phyloP scores from a whole-genome alignment of 495 filamentous ascomycete species.

The Tetracladium setigerum region DNA sequence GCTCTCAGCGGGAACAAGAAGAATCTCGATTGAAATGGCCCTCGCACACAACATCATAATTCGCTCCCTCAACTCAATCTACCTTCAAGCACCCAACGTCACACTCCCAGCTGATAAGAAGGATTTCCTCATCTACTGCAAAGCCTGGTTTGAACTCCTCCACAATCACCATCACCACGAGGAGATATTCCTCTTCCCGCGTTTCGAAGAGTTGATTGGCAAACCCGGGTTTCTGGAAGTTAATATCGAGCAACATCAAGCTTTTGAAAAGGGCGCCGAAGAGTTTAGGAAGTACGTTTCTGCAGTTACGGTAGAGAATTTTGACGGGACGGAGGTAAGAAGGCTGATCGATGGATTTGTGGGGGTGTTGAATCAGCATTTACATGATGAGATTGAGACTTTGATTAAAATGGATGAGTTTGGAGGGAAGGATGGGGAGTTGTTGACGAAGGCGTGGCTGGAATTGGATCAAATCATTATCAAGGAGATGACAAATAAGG shows the following conservation, averaged over 20 bases:
- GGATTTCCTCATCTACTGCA: constrained; percentile 8
- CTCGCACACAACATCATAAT: constrained; percentile 39
- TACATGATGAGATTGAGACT: constrained; percentile 28
- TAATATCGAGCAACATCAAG: constrained; percentile 31
- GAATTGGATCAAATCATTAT: constrained; percentile 40
- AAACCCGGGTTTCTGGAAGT: constrained; percentile 28
- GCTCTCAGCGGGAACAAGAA: constrained; percentile 20
- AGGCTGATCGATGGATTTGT: constrained; percentile 31
- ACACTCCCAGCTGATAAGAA: not conserved
- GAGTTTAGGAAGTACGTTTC: constrained; percentile 25
- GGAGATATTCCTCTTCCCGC: constrained; percentile 29
- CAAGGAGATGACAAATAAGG: not conserved
- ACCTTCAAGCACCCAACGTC: constrained; percentile 35
- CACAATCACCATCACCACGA: constrained; percentile 30
- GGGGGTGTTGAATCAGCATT: constrained; percentile 23
- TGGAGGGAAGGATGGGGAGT: constrained; percentile 12
- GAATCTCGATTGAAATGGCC: constrained; percentile 22
- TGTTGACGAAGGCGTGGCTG: constrained; percentile 43
- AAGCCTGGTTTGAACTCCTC: constrained; percentile 17
- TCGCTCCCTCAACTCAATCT: constrained; percentile 40
- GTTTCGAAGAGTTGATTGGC: constrained; percentile 24
- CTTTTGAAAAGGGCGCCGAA: constrained; percentile 22
- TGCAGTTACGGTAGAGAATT: constrained; percentile 17
- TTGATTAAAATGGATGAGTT: constrained; percentile 8
- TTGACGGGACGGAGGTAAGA: constrained; percentile 22